Percentiles rank a stretch among this genome's conserved stretches.
phyloP scores from a whole-genome alignment of 352 stramenopile genomes.

The Blastocystis sp. region DNA sequence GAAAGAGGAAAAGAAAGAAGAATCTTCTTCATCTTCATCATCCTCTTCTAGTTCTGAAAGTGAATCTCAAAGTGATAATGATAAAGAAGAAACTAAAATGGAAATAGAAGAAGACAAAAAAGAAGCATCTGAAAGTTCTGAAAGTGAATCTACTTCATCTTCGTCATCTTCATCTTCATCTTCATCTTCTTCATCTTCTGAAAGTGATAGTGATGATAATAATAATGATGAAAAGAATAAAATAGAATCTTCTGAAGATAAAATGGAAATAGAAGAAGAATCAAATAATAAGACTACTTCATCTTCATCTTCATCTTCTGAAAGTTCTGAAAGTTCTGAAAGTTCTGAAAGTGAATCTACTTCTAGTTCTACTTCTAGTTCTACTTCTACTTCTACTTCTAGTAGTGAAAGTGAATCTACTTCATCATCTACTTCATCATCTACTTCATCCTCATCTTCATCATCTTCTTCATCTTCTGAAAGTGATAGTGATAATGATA shows the following conservation, averaged over 20 bases:
- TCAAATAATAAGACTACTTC: too few species aligned
- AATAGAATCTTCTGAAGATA: too few species aligned
- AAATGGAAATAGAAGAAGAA: constrained; percentile 21
- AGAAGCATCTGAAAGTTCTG: constrained; percentile 14
- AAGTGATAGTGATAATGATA: constrained; percentile 30
- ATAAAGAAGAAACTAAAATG: constrained; percentile 12
- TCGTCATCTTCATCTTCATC: not conserved
- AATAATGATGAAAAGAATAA: constrained; percentile 18
- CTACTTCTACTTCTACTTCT: constrained; percentile 40
- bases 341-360: constrained; percentile 42
- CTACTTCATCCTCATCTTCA: not conserved
- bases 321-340: constrained; percentile 5
- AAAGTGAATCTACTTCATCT: not conserved
- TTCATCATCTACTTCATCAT: not conserved
- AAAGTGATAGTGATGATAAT: constrained; percentile 9
- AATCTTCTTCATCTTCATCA: not conserved
- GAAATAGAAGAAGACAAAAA: constrained; percentile 38
- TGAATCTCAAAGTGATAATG: constrained; percentile 15
- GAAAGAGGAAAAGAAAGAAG: constrained; percentile 16
- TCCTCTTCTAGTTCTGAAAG: not conserved
- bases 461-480: constrained; percentile 26
- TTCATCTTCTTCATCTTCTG: constrained; percentile 4
- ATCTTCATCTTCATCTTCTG: not conserved
- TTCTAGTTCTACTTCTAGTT: constrained; percentile 33
- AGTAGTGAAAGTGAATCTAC: constrained; percentile 22